These are phyloP conservation scores for Trichoderma asperellum DNA, from an alignment of 2,329 filamentous ascomycete genomes.

Conservation along the genomic window DNA sequence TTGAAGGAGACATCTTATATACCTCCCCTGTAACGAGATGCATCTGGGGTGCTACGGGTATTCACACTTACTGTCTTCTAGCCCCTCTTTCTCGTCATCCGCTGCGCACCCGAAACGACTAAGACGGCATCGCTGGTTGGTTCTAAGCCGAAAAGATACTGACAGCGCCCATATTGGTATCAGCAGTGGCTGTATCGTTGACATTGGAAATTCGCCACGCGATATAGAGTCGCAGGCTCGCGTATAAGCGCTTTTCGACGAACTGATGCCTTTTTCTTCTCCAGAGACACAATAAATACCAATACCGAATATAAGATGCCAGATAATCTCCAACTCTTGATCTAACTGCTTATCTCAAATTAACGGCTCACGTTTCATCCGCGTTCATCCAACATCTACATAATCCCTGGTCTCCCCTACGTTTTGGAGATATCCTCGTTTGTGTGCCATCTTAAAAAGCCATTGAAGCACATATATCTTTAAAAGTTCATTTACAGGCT, in stretches of 20 bases:
- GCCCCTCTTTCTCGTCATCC: constrained; percentile 9
- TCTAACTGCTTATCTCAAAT: background rate
- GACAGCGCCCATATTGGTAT: background rate
- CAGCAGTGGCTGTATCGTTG: background rate
- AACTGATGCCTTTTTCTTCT: background rate
- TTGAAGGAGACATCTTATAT: background rate
- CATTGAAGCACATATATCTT: background rate
- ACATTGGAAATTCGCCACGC: background rate
- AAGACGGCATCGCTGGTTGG: background rate
- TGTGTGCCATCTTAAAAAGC: background rate
- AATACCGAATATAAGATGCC: background rate
- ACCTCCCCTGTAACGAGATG: constrained; percentile 11
- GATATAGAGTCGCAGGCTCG: background rate
- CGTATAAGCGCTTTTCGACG: background rate
- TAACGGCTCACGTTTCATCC: constrained; percentile 3
- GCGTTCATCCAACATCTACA: background rate
- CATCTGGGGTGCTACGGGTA: constrained; percentile 12
- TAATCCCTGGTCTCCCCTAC: background rate
- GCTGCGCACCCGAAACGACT: constrained; percentile 12
- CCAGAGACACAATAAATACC: too few relatives aligned
- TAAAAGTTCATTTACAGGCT: background rate
- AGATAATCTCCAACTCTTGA: background rate
- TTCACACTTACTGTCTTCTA: background rate
- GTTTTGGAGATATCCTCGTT: background rate
- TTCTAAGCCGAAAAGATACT: background rate